These are phyloP conservation scores for Nigrospora oryzae DNA, from an alignment of 2,329 filamentous ascomycete genomes.

Conservation along the genomic window DNA sequence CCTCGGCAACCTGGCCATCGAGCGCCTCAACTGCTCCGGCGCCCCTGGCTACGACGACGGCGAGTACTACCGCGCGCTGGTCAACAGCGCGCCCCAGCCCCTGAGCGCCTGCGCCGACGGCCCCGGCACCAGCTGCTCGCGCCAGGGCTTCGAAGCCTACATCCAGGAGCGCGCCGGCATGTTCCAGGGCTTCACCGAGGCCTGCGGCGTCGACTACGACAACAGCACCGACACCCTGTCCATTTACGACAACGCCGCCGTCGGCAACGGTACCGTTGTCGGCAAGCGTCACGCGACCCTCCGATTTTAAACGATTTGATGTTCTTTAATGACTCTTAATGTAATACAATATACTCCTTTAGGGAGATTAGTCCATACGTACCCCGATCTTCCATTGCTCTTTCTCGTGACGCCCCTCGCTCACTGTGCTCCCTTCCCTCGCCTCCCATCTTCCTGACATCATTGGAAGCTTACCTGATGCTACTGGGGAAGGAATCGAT, in stretches of 20 bases:
- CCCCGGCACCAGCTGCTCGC: constrained; percentile 33
- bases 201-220: constrained; percentile 22
- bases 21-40: constrained; percentile 52
- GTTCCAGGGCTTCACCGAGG: constrained; percentile 30
- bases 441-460: no score
- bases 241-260: constrained; percentile 15
- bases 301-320: constrained; percentile 1
- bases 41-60: constrained; percentile 45
- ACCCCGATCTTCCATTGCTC: no score
- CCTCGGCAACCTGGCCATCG: constrained; percentile 57
- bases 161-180: constrained; percentile 25
- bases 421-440: no score
- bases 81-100: constrained; percentile 33
- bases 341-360: not conserved
- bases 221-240: constrained; percentile 18
- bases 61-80: constrained; percentile 37
- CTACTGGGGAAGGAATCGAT: no score
- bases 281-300: constrained; percentile 17
- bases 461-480: no score
- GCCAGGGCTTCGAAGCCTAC: constrained; percentile 27
- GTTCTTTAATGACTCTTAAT: not conserved
- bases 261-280: constrained; percentile 18
- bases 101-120: constrained; percentile 32
- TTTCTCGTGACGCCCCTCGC: no score
- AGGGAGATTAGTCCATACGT: no score